phyloP scores from a whole-genome alignment of 129 eudicot species.

The Tagetes patula region DNA sequence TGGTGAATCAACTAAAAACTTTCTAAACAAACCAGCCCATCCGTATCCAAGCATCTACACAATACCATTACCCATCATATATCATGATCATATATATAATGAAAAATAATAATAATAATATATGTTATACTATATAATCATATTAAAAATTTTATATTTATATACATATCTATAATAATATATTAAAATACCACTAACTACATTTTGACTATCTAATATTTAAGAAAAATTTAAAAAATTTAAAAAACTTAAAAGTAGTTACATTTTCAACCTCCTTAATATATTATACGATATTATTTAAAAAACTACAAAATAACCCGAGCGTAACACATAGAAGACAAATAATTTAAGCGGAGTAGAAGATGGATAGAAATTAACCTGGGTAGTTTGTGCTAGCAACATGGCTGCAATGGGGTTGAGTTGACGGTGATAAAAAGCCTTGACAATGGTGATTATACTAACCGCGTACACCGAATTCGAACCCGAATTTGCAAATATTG shows the following conservation, averaged over 20 bases:
- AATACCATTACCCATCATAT: background rate
- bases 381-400: slow-evolving; percentile 65
- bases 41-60: slow-evolving; percentile 83
- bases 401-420: slow-evolving; percentile 62
- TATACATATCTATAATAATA: too few species aligned
- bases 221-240: too few species aligned
- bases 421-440: slow-evolving; percentile 64
- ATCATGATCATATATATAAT: background rate
- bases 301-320: too few species aligned
- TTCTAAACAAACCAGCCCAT: slow-evolving; percentile 88
- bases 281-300: too few species aligned
- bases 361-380: slow-evolving; percentile 36
- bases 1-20: slow-evolving; percentile 77
- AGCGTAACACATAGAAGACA: background rate
- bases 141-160: too few species aligned
- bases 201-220: too few species aligned
- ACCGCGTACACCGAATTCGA: slow-evolving; percentile 59
- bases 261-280: too few species aligned
- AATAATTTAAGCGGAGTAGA: background rate
- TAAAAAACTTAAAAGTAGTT: too few species aligned
- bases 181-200: too few species aligned
- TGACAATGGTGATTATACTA: slow-evolving; percentile 59
- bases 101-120: too few species aligned
- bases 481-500: slow-evolving; percentile 79
- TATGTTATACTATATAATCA: too few species aligned